Base-by-base conservation (phyloP, 1,284 basidiomycete species). In the Puccinia horiana region DNA sequence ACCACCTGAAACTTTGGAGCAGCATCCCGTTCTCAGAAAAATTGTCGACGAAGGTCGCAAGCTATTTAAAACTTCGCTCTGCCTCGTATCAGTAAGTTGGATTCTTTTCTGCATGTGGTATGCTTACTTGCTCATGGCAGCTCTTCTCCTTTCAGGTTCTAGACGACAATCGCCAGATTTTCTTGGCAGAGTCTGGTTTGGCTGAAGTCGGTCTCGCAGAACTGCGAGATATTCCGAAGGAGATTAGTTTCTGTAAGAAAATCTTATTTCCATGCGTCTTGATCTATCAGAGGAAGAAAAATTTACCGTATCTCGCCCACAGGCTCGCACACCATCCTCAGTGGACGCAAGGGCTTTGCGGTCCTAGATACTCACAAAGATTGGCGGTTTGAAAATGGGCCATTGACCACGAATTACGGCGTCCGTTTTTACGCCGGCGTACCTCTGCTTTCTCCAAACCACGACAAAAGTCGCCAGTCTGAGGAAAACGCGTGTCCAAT, bases 91-190 rank as follows among this genome's bases (percentile, higher is more conserved):
- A 2, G 83, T 86, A 37, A 67, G 73, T 70, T 54, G 18, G 16
- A 3, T 6, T 29, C 40, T 47, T 37, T 9, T 76, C 54, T 42
- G 3, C 18, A 40, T 70, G 14, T 61, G 11, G n/a, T n/a, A n/a
- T 54, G 35, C 37, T 40, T 74, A 2, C 14, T 74, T n/a, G n/a
- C 32, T 37, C 6, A 11, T 65, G 18, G 63, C 56, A 4, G 26
- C 37, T 11, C 29, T 52, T 29, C 52, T 16, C 37, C 11, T 29
- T 32, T 70, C 72, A 82, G 81, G 56, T 82, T 11, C 83, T 86
- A 40, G 84, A 85, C 72, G 85, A 85, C 29, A 84, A 85, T 26
- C 78, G 82, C 32, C 85, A 86, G 75, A 79, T 85, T 29, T 85
- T 86, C 83, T 83, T 86, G 37, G 85, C 85, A 8, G 73, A 47